Percentiles rank a stretch among this genome's conserved stretches.
phyloP scores from a whole-genome alignment of 495 filamentous ascomycete species.

The Copromyces sp. region DNA sequence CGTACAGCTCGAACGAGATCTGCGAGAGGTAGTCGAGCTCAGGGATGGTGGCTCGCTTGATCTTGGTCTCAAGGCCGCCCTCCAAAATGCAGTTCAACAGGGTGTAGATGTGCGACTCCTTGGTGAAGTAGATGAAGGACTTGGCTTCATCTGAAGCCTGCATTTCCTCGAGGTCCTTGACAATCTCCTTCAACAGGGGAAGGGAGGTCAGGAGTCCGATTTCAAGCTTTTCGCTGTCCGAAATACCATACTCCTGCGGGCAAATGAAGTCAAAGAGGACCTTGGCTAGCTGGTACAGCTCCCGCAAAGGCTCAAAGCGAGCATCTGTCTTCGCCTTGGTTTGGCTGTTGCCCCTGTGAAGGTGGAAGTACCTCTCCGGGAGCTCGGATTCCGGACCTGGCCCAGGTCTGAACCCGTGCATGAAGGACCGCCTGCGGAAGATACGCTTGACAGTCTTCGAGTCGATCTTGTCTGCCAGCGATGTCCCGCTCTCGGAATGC shows the following conservation, averaged over 20 bases:
- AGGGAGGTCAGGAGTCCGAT: constrained; percentile 91
- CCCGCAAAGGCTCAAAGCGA: constrained; percentile 75
- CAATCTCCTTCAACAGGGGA: constrained; percentile 89
- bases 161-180: constrained; percentile 92
- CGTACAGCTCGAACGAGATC: constrained; percentile 96
- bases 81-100: constrained; percentile 95
- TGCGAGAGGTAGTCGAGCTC: constrained; percentile 97
- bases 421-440: constrained; percentile 42
- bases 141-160: constrained; percentile 89
- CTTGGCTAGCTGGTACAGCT: constrained; percentile 87
- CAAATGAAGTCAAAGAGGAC: constrained; percentile 97
- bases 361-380: constrained; percentile 72
- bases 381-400: constrained; percentile 32
- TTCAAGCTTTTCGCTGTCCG: constrained; percentile 87
- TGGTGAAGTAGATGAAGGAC: constrained; percentile 97
- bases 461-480: constrained; percentile 22
- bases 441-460: constrained; percentile 39
- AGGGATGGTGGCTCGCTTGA: constrained; percentile 79
- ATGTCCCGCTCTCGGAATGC: constrained; percentile 22
- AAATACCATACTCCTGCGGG: constrained; percentile 95
- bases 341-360: constrained; percentile 65
- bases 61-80: constrained; percentile 88
- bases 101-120: constrained; percentile 97
- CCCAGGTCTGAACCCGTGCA: constrained; percentile 27
- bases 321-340: constrained; percentile 76